A percentile compares a stretch with the other conserved stretches of the same genome.
Evolutionary conservation across 163 green algal species (phyloP).

Genomic region (Scenedesmus sp.): DNA sequence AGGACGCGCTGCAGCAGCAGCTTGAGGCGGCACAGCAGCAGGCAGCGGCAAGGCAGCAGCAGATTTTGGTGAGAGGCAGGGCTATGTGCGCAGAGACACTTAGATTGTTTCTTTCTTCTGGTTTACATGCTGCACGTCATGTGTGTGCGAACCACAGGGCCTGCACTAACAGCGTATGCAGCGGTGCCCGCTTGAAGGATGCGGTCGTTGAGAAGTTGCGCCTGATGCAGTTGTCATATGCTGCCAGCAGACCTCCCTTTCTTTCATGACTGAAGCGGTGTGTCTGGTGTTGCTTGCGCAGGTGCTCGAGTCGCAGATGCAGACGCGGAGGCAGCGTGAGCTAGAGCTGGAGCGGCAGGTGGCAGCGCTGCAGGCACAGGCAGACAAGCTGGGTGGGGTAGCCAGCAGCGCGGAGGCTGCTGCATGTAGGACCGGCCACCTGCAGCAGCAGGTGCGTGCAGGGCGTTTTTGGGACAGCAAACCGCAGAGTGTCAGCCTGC

Average conservation of each 20-base stretch:
- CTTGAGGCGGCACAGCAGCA: constrained; percentile 28
- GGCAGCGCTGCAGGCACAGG: constrained; percentile 6
- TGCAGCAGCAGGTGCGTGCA: constrained; percentile 19
- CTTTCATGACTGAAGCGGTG: neutral
- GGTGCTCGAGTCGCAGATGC: constrained; percentile 45
- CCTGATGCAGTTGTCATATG: too few relatives aligned
- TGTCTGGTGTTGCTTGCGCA: neutral
- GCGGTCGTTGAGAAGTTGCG: too few relatives aligned
- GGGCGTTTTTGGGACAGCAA: neutral
- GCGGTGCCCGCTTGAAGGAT: neutral
- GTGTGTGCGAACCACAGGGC: neutral
- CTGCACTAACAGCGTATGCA: neutral
- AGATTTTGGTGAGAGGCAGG: constrained; percentile 24
- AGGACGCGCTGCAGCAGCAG: constrained; percentile 31
- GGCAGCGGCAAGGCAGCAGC: constrained; percentile 29
- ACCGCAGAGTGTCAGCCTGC: neutral
- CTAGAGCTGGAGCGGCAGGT: constrained; percentile 41
- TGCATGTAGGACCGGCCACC: constrained; percentile 13
- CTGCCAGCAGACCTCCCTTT: too few relatives aligned
- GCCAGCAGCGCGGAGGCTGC: constrained; percentile 30
- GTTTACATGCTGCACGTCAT: too few relatives aligned
- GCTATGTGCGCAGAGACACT: neutral
- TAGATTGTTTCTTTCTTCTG: neutral
- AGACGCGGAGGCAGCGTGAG: constrained; percentile 11
- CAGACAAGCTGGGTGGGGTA: constrained; percentile 12